These are phyloP conservation scores for Crithidia brevicula DNA, from an alignment of 208 protist species.

Conservation along the genomic window DNA sequence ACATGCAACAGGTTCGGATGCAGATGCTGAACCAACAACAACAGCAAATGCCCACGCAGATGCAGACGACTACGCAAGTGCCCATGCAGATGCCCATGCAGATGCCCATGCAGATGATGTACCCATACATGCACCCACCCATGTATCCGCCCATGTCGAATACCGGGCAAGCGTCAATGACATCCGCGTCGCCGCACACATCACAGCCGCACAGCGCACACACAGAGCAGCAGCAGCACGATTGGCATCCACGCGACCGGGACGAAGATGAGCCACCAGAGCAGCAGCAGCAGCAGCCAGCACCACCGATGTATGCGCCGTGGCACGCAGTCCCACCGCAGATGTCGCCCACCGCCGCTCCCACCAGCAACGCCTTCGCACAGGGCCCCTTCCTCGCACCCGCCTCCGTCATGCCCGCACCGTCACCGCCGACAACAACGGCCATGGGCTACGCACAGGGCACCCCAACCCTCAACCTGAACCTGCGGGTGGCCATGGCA, in stretches of 20 bases:
- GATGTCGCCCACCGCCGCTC: neutral
- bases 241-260: too few relatives aligned
- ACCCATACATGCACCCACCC: neutral
- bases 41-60: neutral
- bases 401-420: neutral
- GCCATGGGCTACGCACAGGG: slow-evolving; percentile 3
- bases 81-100: neutral
- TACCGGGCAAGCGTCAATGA: neutral
- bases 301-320: slow-evolving; percentile 2
- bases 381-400: neutral
- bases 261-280: too few relatives aligned
- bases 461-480: slow-evolving; percentile 10
- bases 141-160: neutral
- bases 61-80: neutral
- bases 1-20: neutral
- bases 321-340: slow-evolving; percentile 6
- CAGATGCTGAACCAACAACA: neutral
- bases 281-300: neutral
- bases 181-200: neutral
- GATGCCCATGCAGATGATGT: neutral
- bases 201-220: neutral
- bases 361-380: neutral
- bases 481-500: slow-evolving; percentile 6
- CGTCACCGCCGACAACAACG: neutral
- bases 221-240: neutral